Base-by-base conservation (phyloP, 2,329 filamentous ascomycete species). In the Fusarium napiforme region DNA sequence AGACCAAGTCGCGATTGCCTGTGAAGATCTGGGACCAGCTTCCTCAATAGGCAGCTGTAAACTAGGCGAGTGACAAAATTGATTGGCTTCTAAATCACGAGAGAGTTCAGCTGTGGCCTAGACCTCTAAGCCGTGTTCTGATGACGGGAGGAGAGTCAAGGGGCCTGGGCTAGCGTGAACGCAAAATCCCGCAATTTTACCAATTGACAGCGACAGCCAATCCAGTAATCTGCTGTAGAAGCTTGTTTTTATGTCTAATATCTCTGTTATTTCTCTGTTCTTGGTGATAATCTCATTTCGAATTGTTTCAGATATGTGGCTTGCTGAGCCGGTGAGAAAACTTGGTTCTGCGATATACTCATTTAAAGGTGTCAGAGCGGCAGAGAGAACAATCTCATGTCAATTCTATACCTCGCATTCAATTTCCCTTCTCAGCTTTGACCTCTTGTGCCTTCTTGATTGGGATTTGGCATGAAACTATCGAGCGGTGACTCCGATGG, bases 21-120 rank as follows among this genome's bases (percentile, higher is more conserved):
- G 36, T 36, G 23, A 12, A 49, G 55, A 49, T 58, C 40, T 47
- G 19, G 19, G 14, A 57, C 14, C 55, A 67, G 19, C 53, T 52
- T 40, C 62, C 64, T 61, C 43, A 59, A 67, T 46, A 26, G 64
- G 64, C 21, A 67, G 43, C 1, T 58, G 11, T 9, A 28, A 30
- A 14, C 15, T 23, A 30, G 15, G 37, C n/a, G 5, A 43, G 18
- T 43, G 21, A 10, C 4, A 28, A 9, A 4, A 19, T 23, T 28
- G 18, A 60, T 60, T 34, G 36, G 47, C 6, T 26, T 26, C 11
- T 16, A 7, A 34, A 42, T 9, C 9, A 32, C 32, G 1, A 18
- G 4, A 28, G 39, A 14, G 28, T 60, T 60, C 47, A 58, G 39
- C 39, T 36, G 19, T 47, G 55, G 23, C 18, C 23, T 40, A 5